A percentile compares a stretch with the other conserved stretches of the same genome.
Conservation (phyloP, 2,329 filamentous ascomycete genomes). For the Neurospora crassa region DNA sequence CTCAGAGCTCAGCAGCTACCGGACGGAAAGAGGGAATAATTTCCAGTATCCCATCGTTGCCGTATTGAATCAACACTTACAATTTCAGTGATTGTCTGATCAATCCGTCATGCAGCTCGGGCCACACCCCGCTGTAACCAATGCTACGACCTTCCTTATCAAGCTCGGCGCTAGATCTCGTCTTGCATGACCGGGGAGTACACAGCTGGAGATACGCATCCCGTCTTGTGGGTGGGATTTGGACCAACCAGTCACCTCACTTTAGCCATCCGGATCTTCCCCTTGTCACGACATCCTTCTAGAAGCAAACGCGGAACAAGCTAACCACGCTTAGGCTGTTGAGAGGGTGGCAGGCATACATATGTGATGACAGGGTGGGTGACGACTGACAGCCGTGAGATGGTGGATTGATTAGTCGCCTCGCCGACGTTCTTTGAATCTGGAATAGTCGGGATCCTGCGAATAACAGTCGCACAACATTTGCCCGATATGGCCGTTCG, state of each 20-base stretch:
- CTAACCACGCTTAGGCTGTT: not conserved
- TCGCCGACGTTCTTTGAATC: not conserved
- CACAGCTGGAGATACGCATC: not conserved
- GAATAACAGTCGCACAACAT: not conserved
- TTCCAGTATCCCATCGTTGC: not conserved
- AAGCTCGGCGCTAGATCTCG: not conserved
- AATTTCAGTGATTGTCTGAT: not conserved
- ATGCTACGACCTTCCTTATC: not conserved
- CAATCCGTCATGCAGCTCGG: not conserved
- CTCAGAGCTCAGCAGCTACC: not conserved
- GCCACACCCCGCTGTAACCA: not conserved
- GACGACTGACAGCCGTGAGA: not conserved
- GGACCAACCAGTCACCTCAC: not conserved
- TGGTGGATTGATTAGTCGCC: not conserved
- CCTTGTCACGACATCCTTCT: not conserved
- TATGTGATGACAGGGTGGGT: not conserved
- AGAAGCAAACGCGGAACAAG: not conserved
- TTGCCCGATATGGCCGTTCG: not conserved
- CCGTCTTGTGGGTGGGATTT: not conserved
- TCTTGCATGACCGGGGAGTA: not conserved
- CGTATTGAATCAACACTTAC: not conserved
- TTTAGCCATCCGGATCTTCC: not conserved
- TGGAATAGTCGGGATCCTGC: not conserved
- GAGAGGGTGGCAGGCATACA: not conserved
- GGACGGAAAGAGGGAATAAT: not conserved